phyloP scores from a whole-genome alignment of 345 rosid genomes.

The Dovyalis caffra region DNA sequence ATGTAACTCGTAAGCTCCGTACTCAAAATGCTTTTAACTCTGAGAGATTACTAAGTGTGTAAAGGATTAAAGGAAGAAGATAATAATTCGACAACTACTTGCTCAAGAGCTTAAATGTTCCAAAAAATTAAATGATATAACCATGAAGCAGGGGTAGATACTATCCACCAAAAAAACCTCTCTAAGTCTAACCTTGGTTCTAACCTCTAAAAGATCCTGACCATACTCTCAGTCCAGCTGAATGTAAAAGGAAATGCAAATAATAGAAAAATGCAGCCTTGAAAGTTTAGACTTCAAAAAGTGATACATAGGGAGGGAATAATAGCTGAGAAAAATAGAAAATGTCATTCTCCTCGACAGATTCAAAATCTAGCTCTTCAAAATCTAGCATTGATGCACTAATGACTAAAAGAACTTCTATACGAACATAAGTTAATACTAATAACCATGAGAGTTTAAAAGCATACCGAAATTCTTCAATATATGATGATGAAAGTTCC shows the following conservation, averaged over 20 bases:
- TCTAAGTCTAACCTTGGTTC: not conserved
- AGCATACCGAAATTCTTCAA: slow-evolving; percentile 85
- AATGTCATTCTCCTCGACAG: not conserved
- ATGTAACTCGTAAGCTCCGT: not conserved
- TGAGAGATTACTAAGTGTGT: not conserved
- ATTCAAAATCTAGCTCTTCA: not conserved
- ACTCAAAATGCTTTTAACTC: too few species aligned
- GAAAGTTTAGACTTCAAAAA: not conserved
- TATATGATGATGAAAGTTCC: slow-evolving; percentile 78
- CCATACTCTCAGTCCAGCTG: not conserved
- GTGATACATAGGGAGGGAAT: not conserved
- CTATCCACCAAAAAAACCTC: not conserved
- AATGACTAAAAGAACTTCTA: not conserved
- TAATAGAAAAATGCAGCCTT: not conserved
- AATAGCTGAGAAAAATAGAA: not conserved
- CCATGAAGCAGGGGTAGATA: not conserved
- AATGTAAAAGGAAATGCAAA: not conserved
- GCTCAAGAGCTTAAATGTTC: not conserved
- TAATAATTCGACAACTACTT: not conserved
- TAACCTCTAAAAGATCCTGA: not conserved
- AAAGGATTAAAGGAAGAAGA: not conserved
- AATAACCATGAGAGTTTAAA: not conserved
- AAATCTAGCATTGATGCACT: not conserved
- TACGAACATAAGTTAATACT: not conserved
- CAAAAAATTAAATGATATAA: not conserved